Evolutionary conservation across 2,329 filamentous ascomycete genomes (phyloP).

Genomic region (Pseudophaeomoniella oleicola): DNA sequence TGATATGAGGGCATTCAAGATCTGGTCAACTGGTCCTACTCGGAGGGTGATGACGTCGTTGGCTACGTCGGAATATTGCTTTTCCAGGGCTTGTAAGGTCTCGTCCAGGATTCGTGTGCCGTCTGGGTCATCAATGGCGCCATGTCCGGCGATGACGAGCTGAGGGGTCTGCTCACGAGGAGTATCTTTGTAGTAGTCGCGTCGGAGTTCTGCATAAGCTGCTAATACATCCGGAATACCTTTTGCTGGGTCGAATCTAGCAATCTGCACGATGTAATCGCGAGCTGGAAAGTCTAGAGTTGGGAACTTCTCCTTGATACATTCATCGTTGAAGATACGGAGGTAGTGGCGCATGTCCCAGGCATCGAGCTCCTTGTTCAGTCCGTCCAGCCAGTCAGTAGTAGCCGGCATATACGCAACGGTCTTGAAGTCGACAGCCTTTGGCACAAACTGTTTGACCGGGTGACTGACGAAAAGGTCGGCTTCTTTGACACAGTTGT

Average conservation of each 20-base stretch:
- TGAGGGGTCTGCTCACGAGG: slow-evolving; percentile 44
- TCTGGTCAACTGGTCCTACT: slow-evolving; percentile 62
- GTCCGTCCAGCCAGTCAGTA: slow-evolving; percentile 70
- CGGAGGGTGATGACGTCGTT: slow-evolving; percentile 61
- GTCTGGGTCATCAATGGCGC: slow-evolving; percentile 69
- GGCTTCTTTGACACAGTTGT: slow-evolving; percentile 53
- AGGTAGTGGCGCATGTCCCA: slow-evolving; percentile 63
- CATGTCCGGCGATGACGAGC: slow-evolving; percentile 63
- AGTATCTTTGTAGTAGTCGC: slow-evolving; percentile 39
- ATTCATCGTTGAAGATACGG: slow-evolving; percentile 54
- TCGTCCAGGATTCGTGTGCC: slow-evolving; percentile 57
- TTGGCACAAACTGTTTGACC: slow-evolving; percentile 59
- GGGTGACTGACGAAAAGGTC: slow-evolving; percentile 77
- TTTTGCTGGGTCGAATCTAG: slow-evolving; percentile 72
- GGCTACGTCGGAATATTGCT: slow-evolving; percentile 45
- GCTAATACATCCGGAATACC: slow-evolving; percentile 66
- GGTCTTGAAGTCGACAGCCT: slow-evolving; percentile 48
- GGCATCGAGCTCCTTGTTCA: slow-evolving; percentile 59
- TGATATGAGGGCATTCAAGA: slow-evolving; percentile 62
- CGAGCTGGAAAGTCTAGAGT: slow-evolving; percentile 43
- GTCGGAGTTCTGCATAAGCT: slow-evolving; percentile 58
- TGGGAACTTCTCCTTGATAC: slow-evolving; percentile 37
- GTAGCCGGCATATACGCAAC: slow-evolving; percentile 67
- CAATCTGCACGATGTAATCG: slow-evolving; percentile 64
- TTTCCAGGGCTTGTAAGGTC: slow-evolving; percentile 53